These are phyloP conservation scores for Ogataea polymorpha DNA, from an alignment of 805 yeast genomes.

Conservation along the genomic window DNA sequence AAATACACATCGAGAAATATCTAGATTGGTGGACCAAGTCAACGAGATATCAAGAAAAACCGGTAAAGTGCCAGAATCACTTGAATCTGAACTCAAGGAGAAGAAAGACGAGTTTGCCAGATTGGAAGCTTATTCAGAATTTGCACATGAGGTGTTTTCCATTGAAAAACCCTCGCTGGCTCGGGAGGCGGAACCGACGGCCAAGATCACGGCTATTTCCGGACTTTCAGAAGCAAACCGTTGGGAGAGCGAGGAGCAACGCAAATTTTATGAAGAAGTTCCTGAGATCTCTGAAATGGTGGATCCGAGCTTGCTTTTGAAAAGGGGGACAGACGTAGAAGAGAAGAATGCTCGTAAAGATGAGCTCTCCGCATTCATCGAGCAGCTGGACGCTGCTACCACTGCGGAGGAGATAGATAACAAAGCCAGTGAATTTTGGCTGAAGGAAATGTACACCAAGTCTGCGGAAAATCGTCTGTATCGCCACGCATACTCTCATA, in stretches of 20 bases:
- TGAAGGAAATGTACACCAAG: slow-evolving; percentile 56
- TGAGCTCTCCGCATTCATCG: slow-evolving; percentile 5
- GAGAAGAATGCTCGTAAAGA: not conserved
- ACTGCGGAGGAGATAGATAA: slow-evolving; percentile 50
- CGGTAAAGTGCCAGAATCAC: slow-evolving; percentile 50
- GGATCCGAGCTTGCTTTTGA: slow-evolving; percentile 22
- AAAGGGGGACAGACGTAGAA: too few species aligned
- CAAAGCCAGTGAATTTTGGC: slow-evolving; percentile 47
- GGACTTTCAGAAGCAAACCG: slow-evolving; percentile 18
- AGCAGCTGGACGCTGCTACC: slow-evolving; percentile 34
- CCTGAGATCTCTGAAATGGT: slow-evolving; percentile 40
- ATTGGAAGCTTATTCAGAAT: slow-evolving; percentile 41
- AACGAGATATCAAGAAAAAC: slow-evolving; percentile 60
- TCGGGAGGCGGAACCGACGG: slow-evolving; percentile 22
- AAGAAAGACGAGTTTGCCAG: slow-evolving; percentile 36
- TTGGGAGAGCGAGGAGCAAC: slow-evolving; percentile 70
- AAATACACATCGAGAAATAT: slow-evolving; percentile 35
- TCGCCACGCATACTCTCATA: slow-evolving; percentile 47
- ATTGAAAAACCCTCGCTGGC: slow-evolving; percentile 38
- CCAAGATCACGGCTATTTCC: not conserved
- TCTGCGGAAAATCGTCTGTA: slow-evolving; percentile 64
- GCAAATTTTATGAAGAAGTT: slow-evolving; percentile 57
- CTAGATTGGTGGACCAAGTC: slow-evolving; percentile 38
- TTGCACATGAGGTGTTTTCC: slow-evolving; percentile 41
- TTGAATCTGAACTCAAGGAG: slow-evolving; percentile 25